phyloP scores from a whole-genome alignment of 768 basidiomycete species.

The Gyrodon lividus region DNA sequence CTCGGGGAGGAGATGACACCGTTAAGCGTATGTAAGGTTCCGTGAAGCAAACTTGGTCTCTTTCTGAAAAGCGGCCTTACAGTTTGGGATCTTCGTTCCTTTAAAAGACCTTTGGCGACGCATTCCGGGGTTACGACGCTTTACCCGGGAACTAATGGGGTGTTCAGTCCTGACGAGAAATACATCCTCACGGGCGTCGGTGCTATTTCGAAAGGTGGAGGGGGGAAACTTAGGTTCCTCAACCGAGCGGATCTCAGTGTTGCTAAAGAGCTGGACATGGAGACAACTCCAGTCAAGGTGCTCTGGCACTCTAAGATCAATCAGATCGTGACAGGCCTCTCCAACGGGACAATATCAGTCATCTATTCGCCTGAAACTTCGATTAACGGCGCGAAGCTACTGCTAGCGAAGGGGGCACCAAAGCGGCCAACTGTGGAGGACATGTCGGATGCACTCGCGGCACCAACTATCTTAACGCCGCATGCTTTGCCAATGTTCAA shows the following conservation, averaged over 20 bases:
- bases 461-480: conserved; percentile 88
- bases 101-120: conserved; percentile 85
- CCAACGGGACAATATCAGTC: conserved; percentile 85
- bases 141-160: conserved; percentile 91
- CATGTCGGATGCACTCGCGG: conserved; percentile 80
- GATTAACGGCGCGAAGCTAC: conserved; percentile 87
- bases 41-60: not conserved
- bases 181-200: conserved; percentile 83
- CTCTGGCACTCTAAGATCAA: conserved; percentile 98
- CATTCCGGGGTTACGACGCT: conserved; percentile 65
- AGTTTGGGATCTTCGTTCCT: conserved; percentile 95
- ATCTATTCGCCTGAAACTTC: conserved; percentile 92
- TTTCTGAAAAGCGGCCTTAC: conserved; percentile 5
- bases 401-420: conserved; percentile 83
- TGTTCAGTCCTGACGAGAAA: conserved; percentile 94
- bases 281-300: conserved; percentile 84
- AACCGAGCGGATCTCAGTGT: conserved; percentile 67
- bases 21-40: conserved; percentile 77
- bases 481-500: conserved; percentile 91
- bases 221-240: conserved; percentile 74
- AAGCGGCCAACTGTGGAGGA: conserved; percentile 83
- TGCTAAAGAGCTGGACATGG: conserved; percentile 64
- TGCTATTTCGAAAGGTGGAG: conserved; percentile 60
- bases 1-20: conserved; percentile 92
- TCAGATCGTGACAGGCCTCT: conserved; percentile 86